Evolutionary conservation across 257 asterid species (phyloP), one percentile per base, ranked within the genome.

Genomic region (Salvia rosmarinus): DNA sequence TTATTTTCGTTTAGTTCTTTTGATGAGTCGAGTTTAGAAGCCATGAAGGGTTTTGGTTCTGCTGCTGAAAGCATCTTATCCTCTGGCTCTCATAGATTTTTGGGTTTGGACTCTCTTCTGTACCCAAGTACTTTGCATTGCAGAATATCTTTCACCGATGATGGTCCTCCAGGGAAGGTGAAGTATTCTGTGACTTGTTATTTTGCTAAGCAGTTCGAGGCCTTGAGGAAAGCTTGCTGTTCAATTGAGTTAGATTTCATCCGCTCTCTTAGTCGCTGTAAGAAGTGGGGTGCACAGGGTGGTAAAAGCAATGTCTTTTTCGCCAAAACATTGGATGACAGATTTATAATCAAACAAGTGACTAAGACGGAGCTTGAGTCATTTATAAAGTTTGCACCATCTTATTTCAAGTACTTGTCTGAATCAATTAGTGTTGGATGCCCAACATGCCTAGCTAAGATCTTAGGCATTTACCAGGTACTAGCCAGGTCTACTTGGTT

Each of bases 381-480:
- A 4, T 90, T 90, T 78, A 78, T 84, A 61, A 85, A 78, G 76
- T 90, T 88, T 75, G 96, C 93, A 1, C 84, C 87, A 35, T 71
- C 84, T 70, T 90, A 90, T 68, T 90, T 90, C 84, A 88, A 85
- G 82, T 86, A 90, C 80, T 68, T 90, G 55, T 75, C 88, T 4
- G 87, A 88, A 42, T 86, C 96, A 1, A 55, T 86, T 9, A 72
- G 61, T 40, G 68, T 85, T 61, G 90, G 93, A 64, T 79, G 93
- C 78, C 93, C 95, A 50, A 86, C 95, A 66, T 85, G 91, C 85
- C 86, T 90, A 49, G 96, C 96, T 37, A 90, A 90, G 82, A 83
- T 90, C 72, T 77, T 90, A 74, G 96, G 96, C 74, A 90, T 90
- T 77, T 88, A 88, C 83, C 95, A 90, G 95, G 96, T 90, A 85